These are phyloP conservation scores for Amanita pseudoporphyria DNA, from an alignment of 768 basidiomycete species.

Conservation along the genomic window DNA sequence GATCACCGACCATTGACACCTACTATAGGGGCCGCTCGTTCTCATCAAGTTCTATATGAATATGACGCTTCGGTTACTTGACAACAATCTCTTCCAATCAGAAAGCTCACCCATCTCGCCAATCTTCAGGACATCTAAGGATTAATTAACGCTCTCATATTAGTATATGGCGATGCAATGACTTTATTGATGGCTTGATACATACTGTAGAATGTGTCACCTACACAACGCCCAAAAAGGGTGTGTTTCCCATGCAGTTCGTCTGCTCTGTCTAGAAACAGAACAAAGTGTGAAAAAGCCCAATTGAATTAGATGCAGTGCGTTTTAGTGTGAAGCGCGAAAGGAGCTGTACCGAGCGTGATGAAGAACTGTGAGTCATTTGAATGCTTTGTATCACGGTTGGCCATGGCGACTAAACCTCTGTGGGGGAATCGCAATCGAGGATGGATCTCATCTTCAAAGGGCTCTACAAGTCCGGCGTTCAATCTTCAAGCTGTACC, in stretches of 20 bases:
- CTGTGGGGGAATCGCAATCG: slow-evolving; percentile 84
- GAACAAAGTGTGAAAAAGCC: neutral
- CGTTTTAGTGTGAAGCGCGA: neutral
- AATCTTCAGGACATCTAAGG: slow-evolving; percentile 80
- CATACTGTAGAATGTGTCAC: slow-evolving; percentile 86
- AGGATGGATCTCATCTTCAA: slow-evolving; percentile 92
- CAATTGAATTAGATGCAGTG: neutral
- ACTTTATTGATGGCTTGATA: slow-evolving; percentile 9
- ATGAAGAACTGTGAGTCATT: slow-evolving; percentile 96
- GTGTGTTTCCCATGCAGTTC: slow-evolving; percentile 94
- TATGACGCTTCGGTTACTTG: neutral
- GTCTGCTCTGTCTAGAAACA: slow-evolving; percentile 65
- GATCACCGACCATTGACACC: slow-evolving; percentile 17
- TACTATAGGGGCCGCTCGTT: slow-evolving; percentile 78
- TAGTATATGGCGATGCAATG: neutral
- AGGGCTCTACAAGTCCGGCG: slow-evolving; percentile 51
- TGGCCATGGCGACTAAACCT: slow-evolving; percentile 92
- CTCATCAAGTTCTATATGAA: slow-evolving; percentile 51
- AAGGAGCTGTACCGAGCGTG: slow-evolving; percentile 57
- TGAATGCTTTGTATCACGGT: slow-evolving; percentile 74
- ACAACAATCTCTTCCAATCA: neutral
- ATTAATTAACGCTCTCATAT: slow-evolving; percentile 1
- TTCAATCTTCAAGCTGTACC: neutral
- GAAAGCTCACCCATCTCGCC: slow-evolving; percentile 70
- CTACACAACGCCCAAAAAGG: slow-evolving; percentile 82